phyloP scores from a whole-genome alignment of 2,329 filamentous ascomycete genomes.

The Ustulina deusta region DNA sequence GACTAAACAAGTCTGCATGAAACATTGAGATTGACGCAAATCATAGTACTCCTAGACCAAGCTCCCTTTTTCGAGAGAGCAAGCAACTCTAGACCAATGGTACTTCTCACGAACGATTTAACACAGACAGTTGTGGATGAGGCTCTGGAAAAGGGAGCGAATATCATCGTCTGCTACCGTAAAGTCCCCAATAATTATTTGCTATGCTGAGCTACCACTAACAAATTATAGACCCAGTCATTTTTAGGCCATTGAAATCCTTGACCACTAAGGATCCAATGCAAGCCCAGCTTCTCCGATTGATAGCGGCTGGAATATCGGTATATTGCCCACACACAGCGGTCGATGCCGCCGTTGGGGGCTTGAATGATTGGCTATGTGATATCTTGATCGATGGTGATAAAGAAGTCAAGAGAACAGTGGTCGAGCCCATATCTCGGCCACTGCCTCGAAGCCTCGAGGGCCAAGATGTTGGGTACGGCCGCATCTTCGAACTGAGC shows the following conservation, averaged over 20 bases:
- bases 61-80: slow-evolving; percentile 64
- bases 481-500: slow-evolving; percentile 60
- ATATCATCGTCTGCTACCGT: slow-evolving; percentile 92
- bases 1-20: background rate
- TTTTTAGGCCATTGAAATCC: slow-evolving; percentile 92
- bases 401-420: slow-evolving; percentile 53
- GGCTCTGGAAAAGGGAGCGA: slow-evolving; percentile 80
- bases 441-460: slow-evolving; percentile 58
- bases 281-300: slow-evolving; percentile 83
- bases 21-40: slow-evolving; percentile 3
- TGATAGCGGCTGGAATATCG: slow-evolving; percentile 88
- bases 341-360: slow-evolving; percentile 85
- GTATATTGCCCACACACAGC: slow-evolving; percentile 98
- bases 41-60: slow-evolving; percentile 64
- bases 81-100: slow-evolving; percentile 51
- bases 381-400: slow-evolving; percentile 76
- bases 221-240: slow-evolving; percentile 81
- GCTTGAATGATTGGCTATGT: slow-evolving; percentile 94
- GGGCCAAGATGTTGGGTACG: slow-evolving; percentile 62
- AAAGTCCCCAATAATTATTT: slow-evolving; percentile 30
- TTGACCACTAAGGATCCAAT: slow-evolving; percentile 87
- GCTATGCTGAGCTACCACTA: slow-evolving; percentile 5
- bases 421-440: slow-evolving; percentile 59
- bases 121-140: slow-evolving; percentile 91
- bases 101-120: slow-evolving; percentile 83